Percentiles rank a stretch among this genome's conserved stretches.
These are phyloP conservation scores for Bombardia bombarda DNA, from an alignment of 495 filamentous ascomycete species.

Conservation along the genomic window DNA sequence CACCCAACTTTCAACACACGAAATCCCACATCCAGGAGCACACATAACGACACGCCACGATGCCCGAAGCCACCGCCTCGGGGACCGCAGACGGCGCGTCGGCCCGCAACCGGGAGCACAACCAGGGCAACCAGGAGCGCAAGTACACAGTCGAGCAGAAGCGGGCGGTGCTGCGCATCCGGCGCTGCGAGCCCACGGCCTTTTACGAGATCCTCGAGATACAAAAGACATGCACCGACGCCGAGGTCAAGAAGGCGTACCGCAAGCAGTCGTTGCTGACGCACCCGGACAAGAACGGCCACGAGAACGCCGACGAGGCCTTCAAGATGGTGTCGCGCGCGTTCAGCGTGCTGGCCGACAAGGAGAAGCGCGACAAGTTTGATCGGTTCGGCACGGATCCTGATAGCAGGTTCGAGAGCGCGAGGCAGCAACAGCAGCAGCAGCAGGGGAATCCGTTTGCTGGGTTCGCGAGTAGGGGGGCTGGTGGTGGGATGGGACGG, in stretches of 20 bases:
- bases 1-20: no score
- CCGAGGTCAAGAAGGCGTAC: slow-evolving; percentile 92
- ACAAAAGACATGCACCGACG: slow-evolving; percentile 56
- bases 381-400: slow-evolving; percentile 88
- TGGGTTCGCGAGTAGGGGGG: slow-evolving; percentile 53
- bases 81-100: slow-evolving; percentile 53
- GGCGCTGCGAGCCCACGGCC: slow-evolving; percentile 71
- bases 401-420: slow-evolving; percentile 69
- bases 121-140: slow-evolving; percentile 87
- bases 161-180: slow-evolving; percentile 77
- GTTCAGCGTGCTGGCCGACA: slow-evolving; percentile 87
- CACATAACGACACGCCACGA: slow-evolving; percentile 32
- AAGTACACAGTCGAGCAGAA: slow-evolving; percentile 88
- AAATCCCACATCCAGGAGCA: no score
- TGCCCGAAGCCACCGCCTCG: slow-evolving; percentile 72
- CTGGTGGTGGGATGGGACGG: slow-evolving; percentile 24
- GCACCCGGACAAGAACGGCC: slow-evolving; percentile 98
- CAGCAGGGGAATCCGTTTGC: slow-evolving; percentile 61
- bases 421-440: slow-evolving; percentile 38
- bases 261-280: slow-evolving; percentile 80
- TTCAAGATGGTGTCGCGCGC: slow-evolving; percentile 96
- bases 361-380: slow-evolving; percentile 81
- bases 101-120: slow-evolving; percentile 67
- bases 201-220: slow-evolving; percentile 85
- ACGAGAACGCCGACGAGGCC: slow-evolving; percentile 90